phyloP scores from a whole-genome alignment of 805 yeast species.

The Diddensiella santjacobensis region DNA sequence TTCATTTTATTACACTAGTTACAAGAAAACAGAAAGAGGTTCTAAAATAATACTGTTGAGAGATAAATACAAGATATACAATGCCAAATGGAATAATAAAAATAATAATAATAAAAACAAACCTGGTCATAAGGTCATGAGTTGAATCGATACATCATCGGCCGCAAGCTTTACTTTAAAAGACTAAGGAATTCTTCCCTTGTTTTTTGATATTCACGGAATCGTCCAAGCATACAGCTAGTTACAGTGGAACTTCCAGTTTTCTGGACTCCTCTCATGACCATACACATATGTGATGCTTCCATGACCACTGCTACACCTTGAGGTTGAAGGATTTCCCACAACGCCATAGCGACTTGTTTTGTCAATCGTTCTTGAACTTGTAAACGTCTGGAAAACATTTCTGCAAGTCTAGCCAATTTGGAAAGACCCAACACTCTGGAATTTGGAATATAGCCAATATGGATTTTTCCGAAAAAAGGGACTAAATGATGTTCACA shows the following conservation, averaged over 20 bases:
- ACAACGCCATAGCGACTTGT: conserved; percentile 93
- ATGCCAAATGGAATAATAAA: neutral
- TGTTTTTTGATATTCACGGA: conserved; percentile 89
- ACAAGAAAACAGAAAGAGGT: no score
- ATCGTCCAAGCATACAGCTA: conserved; percentile 95
- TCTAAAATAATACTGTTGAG: conserved; percentile 5
- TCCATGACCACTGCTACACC: conserved; percentile 99
- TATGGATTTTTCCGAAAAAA: conserved; percentile 93
- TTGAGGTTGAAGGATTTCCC: conserved; percentile 85
- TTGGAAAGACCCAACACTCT: conserved; percentile 89
- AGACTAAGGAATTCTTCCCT: conserved; percentile 91
- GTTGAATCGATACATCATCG: conserved; percentile 14
- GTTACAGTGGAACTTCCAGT: conserved; percentile 91
- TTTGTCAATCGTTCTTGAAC: conserved; percentile 97
- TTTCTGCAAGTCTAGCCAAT: conserved; percentile 92
- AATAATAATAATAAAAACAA: neutral
- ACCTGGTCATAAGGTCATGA: conserved; percentile 4
- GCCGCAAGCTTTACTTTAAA: conserved; percentile 32
- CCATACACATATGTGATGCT: conserved; percentile 99
- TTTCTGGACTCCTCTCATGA: conserved; percentile 94
- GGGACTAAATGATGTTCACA: conserved; percentile 99
- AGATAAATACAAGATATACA: conserved; percentile 1
- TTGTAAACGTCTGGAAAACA: conserved; percentile 92
- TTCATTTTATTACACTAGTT: no score
- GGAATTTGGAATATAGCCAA: conserved; percentile 95